Evolutionary conservation across 1,284 basidiomycete species (phyloP), one percentile per base, ranked within the genome.

Genomic region (Trametes versicolor): DNA sequence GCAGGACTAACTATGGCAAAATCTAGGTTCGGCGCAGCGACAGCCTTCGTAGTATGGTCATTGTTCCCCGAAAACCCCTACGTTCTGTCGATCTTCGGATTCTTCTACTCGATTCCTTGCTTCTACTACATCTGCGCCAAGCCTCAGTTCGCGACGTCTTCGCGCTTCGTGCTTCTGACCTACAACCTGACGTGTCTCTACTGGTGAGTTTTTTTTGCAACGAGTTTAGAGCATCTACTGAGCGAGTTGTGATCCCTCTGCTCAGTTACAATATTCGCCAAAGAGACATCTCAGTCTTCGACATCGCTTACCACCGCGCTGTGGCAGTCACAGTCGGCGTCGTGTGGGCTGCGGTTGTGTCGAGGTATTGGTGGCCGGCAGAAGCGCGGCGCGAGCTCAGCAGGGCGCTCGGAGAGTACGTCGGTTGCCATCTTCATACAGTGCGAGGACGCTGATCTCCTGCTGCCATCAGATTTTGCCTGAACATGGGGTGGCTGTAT

Each of bases 121-220:
- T 99, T 98, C 80, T 96, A 94, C 77, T 90, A 92, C 74, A 96
- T 97, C 71, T 84, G 96, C 17, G 87, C 89, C 0, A 89, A 88
- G 70, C 95, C 95, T 0, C 81, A 89, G 65, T 94, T 93, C 70
- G 87, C 91, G 12, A 89, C 93, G 47, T 89, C 93, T 1, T 91
- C 92, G 2, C 86, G 96, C 29, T 97, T 98, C 78, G 90, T 95
- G n/a, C 83, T 98, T 32, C 79, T 97, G 55, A 93, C 92, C 4
- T 95, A 97, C 79, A 98, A 98, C 72, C 79, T 98, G 66, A 97
- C 95, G 0, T 97, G 94, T 73, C 82, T 97, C 8, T 97, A 92
- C 76, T 89, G 91, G 87, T 94, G 74, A 74, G 89, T 80, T 12
- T 4, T 12, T 4, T 2, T 9, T 9, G 19, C 21, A 37, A 13